phyloP scores from a whole-genome alignment of 176 grass and related monocot species.

The Hordeum marinum region DNA sequence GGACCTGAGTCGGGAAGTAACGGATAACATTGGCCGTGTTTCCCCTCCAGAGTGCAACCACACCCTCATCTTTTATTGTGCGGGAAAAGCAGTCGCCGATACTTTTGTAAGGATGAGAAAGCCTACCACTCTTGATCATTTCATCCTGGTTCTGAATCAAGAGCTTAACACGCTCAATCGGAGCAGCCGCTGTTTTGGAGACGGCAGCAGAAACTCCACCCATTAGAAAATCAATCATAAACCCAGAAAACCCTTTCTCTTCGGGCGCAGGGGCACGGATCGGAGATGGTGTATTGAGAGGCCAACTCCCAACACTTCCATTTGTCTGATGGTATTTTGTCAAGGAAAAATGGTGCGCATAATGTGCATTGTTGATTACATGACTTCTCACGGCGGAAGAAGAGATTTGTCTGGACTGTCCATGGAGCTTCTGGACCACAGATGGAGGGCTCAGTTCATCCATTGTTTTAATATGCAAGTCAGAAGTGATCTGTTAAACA shows the following conservation, averaged over 20 bases:
- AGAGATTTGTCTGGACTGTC: conserved; percentile 36
- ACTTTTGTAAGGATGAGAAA: conserved; percentile 87
- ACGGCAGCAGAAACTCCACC: conserved; percentile 91
- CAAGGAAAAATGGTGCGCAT: not conserved
- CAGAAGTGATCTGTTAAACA: conserved; percentile 1
- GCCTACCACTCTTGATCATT: conserved; percentile 89
- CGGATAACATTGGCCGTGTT: conserved; percentile 93
- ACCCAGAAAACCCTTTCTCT: not conserved
- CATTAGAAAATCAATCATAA: conserved; percentile 75
- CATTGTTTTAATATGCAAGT: not conserved
- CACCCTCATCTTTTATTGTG: conserved; percentile 87
- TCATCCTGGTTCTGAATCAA: conserved; percentile 97
- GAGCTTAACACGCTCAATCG: conserved; percentile 90
- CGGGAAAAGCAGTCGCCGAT: conserved; percentile 76
- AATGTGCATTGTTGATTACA: conserved; percentile 26
- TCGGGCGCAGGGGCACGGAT: conserved; percentile 15
- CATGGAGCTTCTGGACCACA: conserved; percentile 41
- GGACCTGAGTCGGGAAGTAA: conserved; percentile 95
- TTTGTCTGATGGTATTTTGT: conserved; percentile 24
- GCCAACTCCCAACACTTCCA: conserved; percentile 4
- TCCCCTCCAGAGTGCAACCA: conserved; percentile 69
- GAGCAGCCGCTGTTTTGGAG: conserved; percentile 91
- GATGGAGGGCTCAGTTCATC: conserved; percentile 30
- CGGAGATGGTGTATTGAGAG: conserved; percentile 28
- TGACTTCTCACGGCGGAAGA: conserved; percentile 22